phyloP scores from a whole-genome alignment of 768 basidiomycete species.

The Mycena kentingensis region DNA sequence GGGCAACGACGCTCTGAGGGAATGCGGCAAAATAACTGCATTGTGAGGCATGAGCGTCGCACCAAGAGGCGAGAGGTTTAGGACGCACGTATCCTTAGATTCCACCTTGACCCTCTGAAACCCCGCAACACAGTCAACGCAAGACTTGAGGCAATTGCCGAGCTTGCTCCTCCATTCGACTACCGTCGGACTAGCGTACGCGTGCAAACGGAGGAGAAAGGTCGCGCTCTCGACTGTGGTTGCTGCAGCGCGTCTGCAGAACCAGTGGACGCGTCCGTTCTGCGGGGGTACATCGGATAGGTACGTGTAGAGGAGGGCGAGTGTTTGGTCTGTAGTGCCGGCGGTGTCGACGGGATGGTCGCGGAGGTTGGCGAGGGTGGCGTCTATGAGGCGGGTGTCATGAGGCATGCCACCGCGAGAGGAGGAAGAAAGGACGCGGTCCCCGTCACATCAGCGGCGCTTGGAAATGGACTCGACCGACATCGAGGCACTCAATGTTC shows the following conservation, averaged over 20 bases:
- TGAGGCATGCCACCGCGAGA: background rate
- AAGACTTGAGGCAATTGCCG: constrained; percentile 56
- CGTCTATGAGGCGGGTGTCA: background rate
- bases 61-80: background rate
- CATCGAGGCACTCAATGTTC: constrained; percentile 55
- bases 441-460: background rate
- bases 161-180: constrained; percentile 64
- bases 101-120: constrained; percentile 64
- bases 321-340: constrained; percentile 47
- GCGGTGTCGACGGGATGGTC: constrained; percentile 11
- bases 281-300: constrained; percentile 49
- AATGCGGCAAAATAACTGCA: constrained; percentile 77
- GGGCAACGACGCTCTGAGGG: constrained; percentile 44
- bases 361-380: constrained; percentile 24
- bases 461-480: constrained; percentile 55
- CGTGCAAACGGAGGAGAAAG: constrained; percentile 81
- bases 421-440: background rate
- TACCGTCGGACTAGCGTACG: constrained; percentile 65
- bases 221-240: constrained; percentile 68
- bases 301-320: constrained; percentile 56
- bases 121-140: constrained; percentile 69
- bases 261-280: constrained; percentile 69
- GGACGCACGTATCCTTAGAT: constrained; percentile 72
- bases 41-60: constrained; percentile 19
- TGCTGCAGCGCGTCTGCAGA: constrained; percentile 63